Percentiles rank a stretch among this genome's conserved stretches.
These are phyloP conservation scores for Prunus campanulata DNA, from an alignment of 306 rosid species.

Conservation along the genomic window DNA sequence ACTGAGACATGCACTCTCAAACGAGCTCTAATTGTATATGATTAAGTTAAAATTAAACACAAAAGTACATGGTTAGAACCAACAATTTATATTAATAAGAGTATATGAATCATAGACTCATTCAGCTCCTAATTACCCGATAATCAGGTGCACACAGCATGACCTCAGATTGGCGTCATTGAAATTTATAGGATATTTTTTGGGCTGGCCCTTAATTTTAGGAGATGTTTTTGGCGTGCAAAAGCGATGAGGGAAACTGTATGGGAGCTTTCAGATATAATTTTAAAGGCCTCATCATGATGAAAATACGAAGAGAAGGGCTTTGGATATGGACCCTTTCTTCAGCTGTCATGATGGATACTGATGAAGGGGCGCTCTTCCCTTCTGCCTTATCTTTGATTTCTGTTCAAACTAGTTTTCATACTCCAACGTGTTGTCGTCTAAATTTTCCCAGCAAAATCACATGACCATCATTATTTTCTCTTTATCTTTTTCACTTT, in stretches of 20 bases:
- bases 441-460: background rate
- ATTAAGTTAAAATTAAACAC: too few species aligned
- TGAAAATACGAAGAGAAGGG: slow-evolving; percentile 33
- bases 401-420: slow-evolving; percentile 21
- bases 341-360: slow-evolving; percentile 41
- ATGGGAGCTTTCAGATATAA: slow-evolving; percentile 33
- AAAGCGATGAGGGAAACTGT: background rate
- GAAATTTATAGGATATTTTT: background rate
- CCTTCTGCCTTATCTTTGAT: slow-evolving; percentile 13
- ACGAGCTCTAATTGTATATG: too few species aligned
- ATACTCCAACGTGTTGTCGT: background rate
- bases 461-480: background rate
- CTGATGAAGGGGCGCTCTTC: background rate
- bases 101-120: background rate
- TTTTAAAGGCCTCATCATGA: slow-evolving; percentile 32
- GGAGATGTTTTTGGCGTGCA: background rate
- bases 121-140: too few species aligned
- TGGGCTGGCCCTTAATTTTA: too few species aligned
- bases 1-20: too few species aligned
- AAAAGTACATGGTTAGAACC: too few species aligned
- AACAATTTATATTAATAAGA: too few species aligned
- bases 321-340: slow-evolving; percentile 41
- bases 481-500: background rate
- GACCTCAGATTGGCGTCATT: slow-evolving; percentile 52
- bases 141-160: slow-evolving; percentile 27